Evolutionary conservation across 2,329 filamentous ascomycete genomes (phyloP).

Genomic region (Penicillium sp.): DNA sequence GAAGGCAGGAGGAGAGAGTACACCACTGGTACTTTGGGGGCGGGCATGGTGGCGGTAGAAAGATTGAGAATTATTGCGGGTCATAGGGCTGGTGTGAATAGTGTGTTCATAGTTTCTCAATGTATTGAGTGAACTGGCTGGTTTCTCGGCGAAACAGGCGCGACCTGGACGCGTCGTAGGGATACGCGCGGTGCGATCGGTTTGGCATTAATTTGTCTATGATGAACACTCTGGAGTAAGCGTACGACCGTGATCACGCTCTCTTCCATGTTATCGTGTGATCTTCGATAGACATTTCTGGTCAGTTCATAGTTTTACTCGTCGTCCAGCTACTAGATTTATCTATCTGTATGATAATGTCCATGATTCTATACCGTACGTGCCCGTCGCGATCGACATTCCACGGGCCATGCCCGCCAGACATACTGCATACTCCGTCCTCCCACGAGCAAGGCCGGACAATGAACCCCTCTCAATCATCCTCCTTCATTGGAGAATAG

Average conservation of each 20-base stretch:
- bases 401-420: slow-evolving; percentile 1
- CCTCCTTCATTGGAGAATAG: slow-evolving; percentile 3
- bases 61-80: not conserved
- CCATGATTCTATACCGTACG: not conserved
- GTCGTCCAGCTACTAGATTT: not conserved
- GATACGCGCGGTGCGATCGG: not conserved
- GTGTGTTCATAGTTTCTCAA: not conserved
- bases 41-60: not conserved
- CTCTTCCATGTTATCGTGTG: not conserved
- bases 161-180: slow-evolving; percentile 24
- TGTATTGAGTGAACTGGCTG: not conserved
- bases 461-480: not conserved
- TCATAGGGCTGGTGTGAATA: not conserved
- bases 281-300: not conserved
- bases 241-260: too few relatives aligned
- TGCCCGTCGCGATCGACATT: slow-evolving; percentile 1
- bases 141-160: not conserved
- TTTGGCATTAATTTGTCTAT: not conserved
- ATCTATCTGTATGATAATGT: not conserved
- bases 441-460: not conserved
- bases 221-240: too few relatives aligned
- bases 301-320: not conserved
- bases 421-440: not conserved
- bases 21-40: not conserved
- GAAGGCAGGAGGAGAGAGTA: not conserved